Evolutionary conservation across 768 basidiomycete genomes (phyloP).

Genomic region (Paxillus rubicundulus): DNA sequence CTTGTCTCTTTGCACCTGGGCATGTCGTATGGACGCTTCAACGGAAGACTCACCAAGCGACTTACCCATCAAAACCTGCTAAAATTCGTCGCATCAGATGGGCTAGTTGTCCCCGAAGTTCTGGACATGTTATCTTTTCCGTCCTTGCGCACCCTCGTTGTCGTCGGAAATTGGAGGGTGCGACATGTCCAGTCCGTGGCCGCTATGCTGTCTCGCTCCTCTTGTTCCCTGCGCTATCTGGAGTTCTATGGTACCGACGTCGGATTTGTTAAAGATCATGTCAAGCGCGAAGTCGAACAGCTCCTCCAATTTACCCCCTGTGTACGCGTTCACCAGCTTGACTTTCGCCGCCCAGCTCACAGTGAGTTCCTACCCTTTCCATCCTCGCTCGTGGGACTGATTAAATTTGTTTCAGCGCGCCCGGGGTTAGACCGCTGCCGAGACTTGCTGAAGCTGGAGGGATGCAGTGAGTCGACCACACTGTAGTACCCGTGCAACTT

Average conservation of each 20-base stretch:
- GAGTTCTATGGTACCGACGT: background rate
- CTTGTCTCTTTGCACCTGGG: background rate
- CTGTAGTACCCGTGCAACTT: no score
- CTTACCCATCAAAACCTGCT: background rate
- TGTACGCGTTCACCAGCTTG: background rate
- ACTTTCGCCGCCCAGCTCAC: background rate
- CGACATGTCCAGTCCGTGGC: background rate
- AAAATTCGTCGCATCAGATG: background rate
- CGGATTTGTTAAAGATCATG: background rate
- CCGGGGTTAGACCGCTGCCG: no score
- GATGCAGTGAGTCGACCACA: no score
- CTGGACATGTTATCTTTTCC: background rate
- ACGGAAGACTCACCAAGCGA: background rate
- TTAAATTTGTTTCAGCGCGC: no score
- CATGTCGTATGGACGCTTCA: background rate
- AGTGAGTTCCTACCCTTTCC: background rate
- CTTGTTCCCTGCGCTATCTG: background rate
- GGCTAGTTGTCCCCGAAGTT: background rate
- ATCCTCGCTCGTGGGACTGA: background rate
- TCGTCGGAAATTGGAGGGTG: background rate
- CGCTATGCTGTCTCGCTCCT: background rate
- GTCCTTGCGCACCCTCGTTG: background rate
- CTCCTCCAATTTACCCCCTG: background rate
- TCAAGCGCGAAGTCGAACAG: background rate
- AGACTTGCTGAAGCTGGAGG: no score